phyloP scores from a whole-genome alignment of 805 yeast genomes.

The Cyberlindnera euphorbiae region DNA sequence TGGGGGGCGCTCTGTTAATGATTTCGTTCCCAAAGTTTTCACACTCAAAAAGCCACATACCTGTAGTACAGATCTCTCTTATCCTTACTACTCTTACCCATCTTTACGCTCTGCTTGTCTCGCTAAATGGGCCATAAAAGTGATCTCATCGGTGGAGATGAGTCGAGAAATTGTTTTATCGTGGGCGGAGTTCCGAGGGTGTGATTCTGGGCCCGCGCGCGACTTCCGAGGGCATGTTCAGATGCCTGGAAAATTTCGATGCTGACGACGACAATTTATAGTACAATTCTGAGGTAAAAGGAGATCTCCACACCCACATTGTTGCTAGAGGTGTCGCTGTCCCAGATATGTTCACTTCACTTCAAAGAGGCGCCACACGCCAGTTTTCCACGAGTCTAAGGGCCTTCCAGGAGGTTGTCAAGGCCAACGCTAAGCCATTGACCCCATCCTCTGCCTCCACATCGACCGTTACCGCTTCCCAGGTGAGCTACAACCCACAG shows the following conservation, averaged over 20 bases:
- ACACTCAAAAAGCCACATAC: constrained; percentile 21
- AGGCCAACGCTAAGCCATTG: constrained; percentile 7
- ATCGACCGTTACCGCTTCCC: constrained; percentile 5
- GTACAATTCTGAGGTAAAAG: constrained; percentile 9
- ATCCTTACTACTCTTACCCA: constrained; percentile 96
- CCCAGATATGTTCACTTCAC: no score
- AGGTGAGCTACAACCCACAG: constrained; percentile 33
- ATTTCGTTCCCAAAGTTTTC: not conserved
- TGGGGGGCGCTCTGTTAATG: constrained; percentile 11
- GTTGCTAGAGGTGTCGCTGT: no score
- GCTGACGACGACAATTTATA: no score
- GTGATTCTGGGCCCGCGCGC: no score
- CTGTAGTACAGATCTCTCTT: constrained; percentile 84
- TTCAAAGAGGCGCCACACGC: constrained; percentile 5
- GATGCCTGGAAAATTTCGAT: no score
- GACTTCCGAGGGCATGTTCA: no score
- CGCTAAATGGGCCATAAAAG: no score
- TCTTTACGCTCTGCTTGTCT: constrained; percentile 23
- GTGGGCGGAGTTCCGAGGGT: no score
- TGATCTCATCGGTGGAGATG: not conserved
- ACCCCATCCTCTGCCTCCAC: constrained; percentile 10
- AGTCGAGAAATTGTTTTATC: no score
- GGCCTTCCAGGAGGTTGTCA: constrained; percentile 10
- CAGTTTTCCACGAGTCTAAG: constrained; percentile 9
- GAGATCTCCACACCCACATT: no score